Evolutionary conservation across 2,329 filamentous ascomycete genomes (phyloP).

Genomic region (Arthrocladium fulminans): DNA sequence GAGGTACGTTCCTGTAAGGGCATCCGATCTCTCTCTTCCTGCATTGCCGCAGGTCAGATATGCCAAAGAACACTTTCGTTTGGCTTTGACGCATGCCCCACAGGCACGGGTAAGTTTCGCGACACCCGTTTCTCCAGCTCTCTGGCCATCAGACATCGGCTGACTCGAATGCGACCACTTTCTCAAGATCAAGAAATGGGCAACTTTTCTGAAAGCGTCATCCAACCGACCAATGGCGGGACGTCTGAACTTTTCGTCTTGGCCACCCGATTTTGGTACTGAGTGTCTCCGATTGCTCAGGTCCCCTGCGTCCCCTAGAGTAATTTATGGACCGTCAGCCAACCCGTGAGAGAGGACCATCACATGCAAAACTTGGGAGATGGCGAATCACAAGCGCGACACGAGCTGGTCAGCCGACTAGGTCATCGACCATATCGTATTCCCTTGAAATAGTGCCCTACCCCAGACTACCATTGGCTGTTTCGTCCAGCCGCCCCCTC

Average conservation of each 20-base stretch:
- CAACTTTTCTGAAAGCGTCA: too few species aligned
- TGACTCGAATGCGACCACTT: too few species aligned
- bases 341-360: neutral
- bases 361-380: neutral
- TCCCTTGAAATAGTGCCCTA: slow-evolving; percentile 5
- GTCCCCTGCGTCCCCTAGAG: neutral
- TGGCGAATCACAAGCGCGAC: slow-evolving; percentile 1
- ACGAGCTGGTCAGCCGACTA: slow-evolving; percentile 5
- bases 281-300: neutral
- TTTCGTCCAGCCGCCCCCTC: neutral
- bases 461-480: neutral
- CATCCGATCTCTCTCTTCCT: neutral
- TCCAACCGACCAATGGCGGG: neutral
- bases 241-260: neutral
- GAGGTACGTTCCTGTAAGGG: neutral
- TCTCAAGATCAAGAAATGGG: too few species aligned
- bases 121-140: neutral
- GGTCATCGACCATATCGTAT: neutral
- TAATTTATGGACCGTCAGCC: slow-evolving; percentile 1
- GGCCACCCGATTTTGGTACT: neutral
- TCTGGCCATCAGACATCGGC: neutral
- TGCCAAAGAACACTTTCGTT: neutral
- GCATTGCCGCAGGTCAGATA: neutral
- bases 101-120: neutral
- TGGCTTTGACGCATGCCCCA: neutral